These are phyloP conservation scores for Hansfordia pulvinata DNA, from an alignment of 2,329 filamentous ascomycete species.

Conservation along the genomic window DNA sequence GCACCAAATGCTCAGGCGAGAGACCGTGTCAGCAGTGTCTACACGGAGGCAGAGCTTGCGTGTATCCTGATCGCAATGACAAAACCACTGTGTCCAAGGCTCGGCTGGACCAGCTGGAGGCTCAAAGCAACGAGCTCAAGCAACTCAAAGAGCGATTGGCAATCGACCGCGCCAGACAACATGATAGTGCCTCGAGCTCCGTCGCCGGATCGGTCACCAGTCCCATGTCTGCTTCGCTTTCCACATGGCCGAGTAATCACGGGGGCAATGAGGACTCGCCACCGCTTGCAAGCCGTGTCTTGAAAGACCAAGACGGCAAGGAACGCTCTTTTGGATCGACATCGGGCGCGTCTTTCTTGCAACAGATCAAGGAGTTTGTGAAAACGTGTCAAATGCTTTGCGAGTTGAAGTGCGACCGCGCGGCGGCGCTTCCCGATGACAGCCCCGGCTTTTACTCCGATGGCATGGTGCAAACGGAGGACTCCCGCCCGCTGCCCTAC, in stretches of 20 bases:
- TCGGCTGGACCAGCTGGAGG: conserved; percentile 26
- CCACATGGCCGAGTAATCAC: too few species aligned
- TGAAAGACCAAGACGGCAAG: conserved; percentile 29
- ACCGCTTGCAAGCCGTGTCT: too few species aligned
- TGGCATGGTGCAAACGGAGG: conserved; percentile 31
- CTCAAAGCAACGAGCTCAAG: conserved; percentile 25
- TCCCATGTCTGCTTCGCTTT: too few species aligned
- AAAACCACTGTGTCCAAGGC: conserved; percentile 26
- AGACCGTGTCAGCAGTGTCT: conserved; percentile 31
- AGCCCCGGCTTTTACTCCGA: conserved; percentile 21
- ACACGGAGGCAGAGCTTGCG: conserved; percentile 27
- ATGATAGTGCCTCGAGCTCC: conserved; percentile 11
- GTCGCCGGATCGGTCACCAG: conserved; percentile 1
- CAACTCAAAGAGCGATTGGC: conserved; percentile 21
- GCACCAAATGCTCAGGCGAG: conserved; percentile 37
- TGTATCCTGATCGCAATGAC: conserved; percentile 29
- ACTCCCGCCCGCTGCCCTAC: conserved; percentile 26
- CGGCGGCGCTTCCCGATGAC: too few species aligned
- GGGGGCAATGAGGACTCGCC: too few species aligned
- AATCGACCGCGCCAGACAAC: conserved; percentile 20
- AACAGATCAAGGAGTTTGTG: conserved; percentile 34
- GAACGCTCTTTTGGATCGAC: conserved; percentile 33
- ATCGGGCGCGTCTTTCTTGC: conserved; percentile 34
- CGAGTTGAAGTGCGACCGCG: too few species aligned
- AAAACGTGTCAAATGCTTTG: conserved; percentile 12